Conservation (phyloP, 225 moss, liverwort and hornwort species). For the Bryoerythrophyllum caledonicum region DNA sequence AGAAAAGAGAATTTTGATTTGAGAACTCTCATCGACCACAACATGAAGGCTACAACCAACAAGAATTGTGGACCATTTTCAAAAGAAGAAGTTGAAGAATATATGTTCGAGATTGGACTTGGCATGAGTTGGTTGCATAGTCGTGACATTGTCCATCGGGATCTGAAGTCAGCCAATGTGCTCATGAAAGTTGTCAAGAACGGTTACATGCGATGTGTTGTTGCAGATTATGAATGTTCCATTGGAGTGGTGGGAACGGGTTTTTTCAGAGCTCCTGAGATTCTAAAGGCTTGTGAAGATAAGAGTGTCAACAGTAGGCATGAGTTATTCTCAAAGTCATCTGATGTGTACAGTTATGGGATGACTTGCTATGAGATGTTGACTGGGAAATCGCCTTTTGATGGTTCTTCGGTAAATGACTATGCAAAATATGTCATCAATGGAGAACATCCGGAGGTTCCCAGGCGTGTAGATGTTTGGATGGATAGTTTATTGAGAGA, state of each 20-base stretch:
- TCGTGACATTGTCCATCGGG: background rate
- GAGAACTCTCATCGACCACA: background rate
- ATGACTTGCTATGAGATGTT: too few relatives aligned
- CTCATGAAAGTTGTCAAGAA: background rate
- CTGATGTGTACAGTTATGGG: too few relatives aligned
- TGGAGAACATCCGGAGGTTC: too few relatives aligned
- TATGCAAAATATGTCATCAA: too few relatives aligned
- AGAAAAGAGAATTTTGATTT: background rate
- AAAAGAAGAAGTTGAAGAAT: background rate
- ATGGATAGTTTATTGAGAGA: too few relatives aligned
- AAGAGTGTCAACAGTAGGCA: too few relatives aligned
- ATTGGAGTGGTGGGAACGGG: background rate
- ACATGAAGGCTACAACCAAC: background rate
- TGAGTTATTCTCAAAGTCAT: too few relatives aligned
- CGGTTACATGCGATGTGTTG: background rate
- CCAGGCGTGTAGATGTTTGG: too few relatives aligned
- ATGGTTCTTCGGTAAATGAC: too few relatives aligned
- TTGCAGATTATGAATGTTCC: background rate
- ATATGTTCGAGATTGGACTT: background rate
- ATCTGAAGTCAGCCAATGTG: background rate
- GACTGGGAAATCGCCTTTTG: too few relatives aligned
- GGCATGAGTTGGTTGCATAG: background rate
- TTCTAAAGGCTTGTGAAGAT: background rate
- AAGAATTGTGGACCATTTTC: background rate
- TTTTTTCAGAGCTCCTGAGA: background rate